phyloP scores from a whole-genome alignment of 2,329 filamentous ascomycete genomes.

The Neonectria faginata region DNA sequence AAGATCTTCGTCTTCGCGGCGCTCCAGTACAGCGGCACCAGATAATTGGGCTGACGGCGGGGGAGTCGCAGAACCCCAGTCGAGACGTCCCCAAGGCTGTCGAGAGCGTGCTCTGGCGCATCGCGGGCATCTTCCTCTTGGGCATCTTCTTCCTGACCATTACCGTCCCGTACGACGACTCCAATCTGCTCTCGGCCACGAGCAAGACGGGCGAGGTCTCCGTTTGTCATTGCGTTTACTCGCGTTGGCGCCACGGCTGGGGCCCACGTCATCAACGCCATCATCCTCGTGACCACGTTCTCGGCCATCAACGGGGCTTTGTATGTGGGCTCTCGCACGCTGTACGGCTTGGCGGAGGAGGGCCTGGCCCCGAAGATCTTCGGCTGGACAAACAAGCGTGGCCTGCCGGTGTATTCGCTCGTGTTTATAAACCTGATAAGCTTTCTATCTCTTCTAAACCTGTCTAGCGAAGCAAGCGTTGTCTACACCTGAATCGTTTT shows the following conservation, averaged over 20 bases:
- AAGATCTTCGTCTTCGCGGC: constrained; percentile 20
- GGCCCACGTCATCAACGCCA: constrained; percentile 61
- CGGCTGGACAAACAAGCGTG: constrained; percentile 61
- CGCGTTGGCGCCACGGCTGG: constrained; percentile 10
- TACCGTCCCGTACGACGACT: constrained; percentile 64
- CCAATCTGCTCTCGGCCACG: constrained; percentile 59
- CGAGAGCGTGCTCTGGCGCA: constrained; percentile 42
- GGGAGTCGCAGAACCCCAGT: constrained; percentile 56
- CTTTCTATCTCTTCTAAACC: constrained; percentile 13
- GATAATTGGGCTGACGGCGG: constrained; percentile 39
- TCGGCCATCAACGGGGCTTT: constrained; percentile 64
- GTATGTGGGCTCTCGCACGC: constrained; percentile 66
- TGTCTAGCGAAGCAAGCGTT: constrained; percentile 20
- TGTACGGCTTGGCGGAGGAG: constrained; percentile 66
- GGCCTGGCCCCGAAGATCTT: constrained; percentile 65
- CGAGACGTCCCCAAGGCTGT: constrained; percentile 51
- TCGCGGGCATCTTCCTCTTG: constrained; percentile 58
- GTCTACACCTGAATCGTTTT: constrained; percentile 22
- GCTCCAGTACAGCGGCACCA: constrained; percentile 11
- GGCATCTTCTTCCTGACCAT: constrained; percentile 65
- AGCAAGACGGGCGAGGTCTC: constrained; percentile 61
- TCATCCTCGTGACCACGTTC: constrained; percentile 64
- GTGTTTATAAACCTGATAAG: constrained; percentile 26
- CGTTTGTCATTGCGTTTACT: constrained; percentile 62
- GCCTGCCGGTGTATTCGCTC: constrained; percentile 47